Base-by-base conservation (phyloP, 1,284 basidiomycete species). In the Cutaneotrichosporon cyanovorans region DNA sequence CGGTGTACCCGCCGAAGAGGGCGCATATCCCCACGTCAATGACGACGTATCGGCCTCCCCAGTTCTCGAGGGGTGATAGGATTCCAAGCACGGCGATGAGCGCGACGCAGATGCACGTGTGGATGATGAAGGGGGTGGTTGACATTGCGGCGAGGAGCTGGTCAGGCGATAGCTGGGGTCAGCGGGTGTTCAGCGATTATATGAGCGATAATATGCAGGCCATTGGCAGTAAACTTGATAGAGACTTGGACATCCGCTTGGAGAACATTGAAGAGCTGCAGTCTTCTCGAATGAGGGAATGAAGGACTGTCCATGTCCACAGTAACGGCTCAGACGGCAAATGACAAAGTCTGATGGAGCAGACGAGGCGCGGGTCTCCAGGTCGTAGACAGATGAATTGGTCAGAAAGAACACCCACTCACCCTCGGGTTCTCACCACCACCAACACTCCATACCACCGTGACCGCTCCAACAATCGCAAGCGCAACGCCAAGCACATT, bases 401-500 rank as follows among this genome's bases (percentile, higher is more conserved):
- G n/a, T n/a, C n/a, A n/a, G n/a, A n/a, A n/a, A n/a, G n/a, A n/a
- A n/a, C n/a, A n/a, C 16, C 15, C 2, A 57, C 68, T 53, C 44
- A 90, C 77, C 39, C 82, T 77, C 16, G 77, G 78, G 55, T 69
- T 87, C 78, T 25, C 82, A 81, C 22, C 82, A 7, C 25, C 25
- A 74, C 62, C 86, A 80, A 46, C 85, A 77, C 42, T 85, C 81
- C 52, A 89, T 4, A 97, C 92, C n/a, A 98, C 88, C 0, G 88
- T 92, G 9, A 87, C 78, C 1, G 88, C 89, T 6, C 90, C 90
- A 14, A 91, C 63, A 35, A 91, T 78, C 16, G 88, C 84, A 44
- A 93, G 77, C 1, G 77, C 56, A 41, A 92, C 82, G n/a, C 93
- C 93, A 30, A 92, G 66, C n/a, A 96, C 73, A 65, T 97, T 93